A percentile compares a stretch with the other conserved stretches of the same genome.
phyloP scores from a whole-genome alignment of 1,284 basidiomycete species.

The Microbotryum intermedium region DNA sequence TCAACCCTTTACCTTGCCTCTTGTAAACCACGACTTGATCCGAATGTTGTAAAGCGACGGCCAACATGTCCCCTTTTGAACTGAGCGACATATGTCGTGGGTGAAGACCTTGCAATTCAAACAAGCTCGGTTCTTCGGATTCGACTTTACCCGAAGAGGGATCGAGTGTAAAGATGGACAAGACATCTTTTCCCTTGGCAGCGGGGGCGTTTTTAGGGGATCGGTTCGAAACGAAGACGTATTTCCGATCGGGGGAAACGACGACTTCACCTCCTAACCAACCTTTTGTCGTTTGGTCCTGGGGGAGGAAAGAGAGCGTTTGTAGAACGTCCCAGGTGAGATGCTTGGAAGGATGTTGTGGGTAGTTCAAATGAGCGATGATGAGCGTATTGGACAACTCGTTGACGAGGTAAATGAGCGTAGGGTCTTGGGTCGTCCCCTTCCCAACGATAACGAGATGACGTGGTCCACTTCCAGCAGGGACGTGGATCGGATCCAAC shows the following conservation, averaged over 20 bases:
- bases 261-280: conserved; percentile 24
- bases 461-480: conserved; percentile 17
- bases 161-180: conserved; percentile 14
- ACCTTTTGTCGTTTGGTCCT: neutral
- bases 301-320: conserved; percentile 12
- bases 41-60: conserved; percentile 15
- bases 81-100: conserved; percentile 14
- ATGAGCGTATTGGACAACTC: conserved; percentile 16
- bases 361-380: conserved; percentile 15
- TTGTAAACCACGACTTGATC: conserved; percentile 16
- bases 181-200: conserved; percentile 4
- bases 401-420: conserved; percentile 23
- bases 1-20: conserved; percentile 2
- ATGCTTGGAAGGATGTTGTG: neutral
- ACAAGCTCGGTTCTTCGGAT: neutral
- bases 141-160: conserved; percentile 1
- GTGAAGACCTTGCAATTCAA: conserved; percentile 10
- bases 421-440: neutral
- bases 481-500: neutral
- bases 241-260: conserved; percentile 1
- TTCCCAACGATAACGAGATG: conserved; percentile 16
- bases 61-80: conserved; percentile 13
- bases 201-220: conserved; percentile 14
- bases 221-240: conserved; percentile 25
- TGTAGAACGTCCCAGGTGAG: conserved; percentile 5